Evolutionary conservation across 2,329 filamentous ascomycete species (phyloP), one percentile per base, ranked within the genome.

Genomic region (Thermoascus crustaceus): DNA sequence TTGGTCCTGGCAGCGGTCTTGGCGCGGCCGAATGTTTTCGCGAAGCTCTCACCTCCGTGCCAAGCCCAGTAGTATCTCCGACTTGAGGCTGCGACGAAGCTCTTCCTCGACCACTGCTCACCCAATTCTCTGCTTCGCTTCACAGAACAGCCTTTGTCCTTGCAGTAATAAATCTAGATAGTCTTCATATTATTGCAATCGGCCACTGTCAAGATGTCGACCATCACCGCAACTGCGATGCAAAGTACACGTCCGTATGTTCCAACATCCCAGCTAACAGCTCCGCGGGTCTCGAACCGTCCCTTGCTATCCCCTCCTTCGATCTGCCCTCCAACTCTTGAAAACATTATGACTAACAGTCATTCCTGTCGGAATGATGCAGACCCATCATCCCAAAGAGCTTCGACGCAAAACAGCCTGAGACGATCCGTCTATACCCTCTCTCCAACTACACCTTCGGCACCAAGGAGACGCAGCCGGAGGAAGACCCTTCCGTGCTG

Each of bases 391-490:
- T 85, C 35, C 87, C 88, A 17, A 79, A 85, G 44, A 67, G 79
- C 47, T 98, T 98, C 74, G 85, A 88, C 57, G 80, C 76, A 34
- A 87, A 89, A 59, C 91, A 98, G 63, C 86, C 89, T 21, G 69
- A 80, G 50, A 91, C 87, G 2, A 88, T 98, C 55, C 84, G 85
- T 35, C 76, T 98, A 17, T 96, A 88, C 57, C 91, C 91, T 21
- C 76, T 98, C 32, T 94, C 87, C 48, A 98, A 96, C 72, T 98
- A 98, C 72, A 96, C 91, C 16, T 96, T 98, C 55, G 89, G 89
- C 44, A 94, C 93, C 42, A 98, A 98, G 66, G 91, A 96, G 69
- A 93, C 85, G 14, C 91, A 98, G 60, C 91, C 89, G 2, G 91
- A 98, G 64, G 91, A 98, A 64, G 91, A 98, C 54, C 88, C 89